Evolutionary conservation across 345 rosid species (phyloP).

Genomic region (Eucalyptus marginata): DNA sequence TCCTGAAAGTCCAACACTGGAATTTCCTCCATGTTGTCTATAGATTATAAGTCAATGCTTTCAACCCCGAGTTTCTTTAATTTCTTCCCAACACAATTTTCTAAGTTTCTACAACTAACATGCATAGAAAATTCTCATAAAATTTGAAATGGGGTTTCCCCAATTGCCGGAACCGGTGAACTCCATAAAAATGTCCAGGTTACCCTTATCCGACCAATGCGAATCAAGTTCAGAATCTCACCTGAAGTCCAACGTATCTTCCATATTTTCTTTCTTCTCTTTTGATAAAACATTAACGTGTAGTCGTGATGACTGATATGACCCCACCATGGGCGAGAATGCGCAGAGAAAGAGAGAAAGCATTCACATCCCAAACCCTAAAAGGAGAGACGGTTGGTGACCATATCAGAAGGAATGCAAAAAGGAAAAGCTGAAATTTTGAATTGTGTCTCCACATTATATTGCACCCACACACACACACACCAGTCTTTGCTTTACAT

Average conservation of each 20-base stretch:
- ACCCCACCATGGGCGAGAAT: constrained; percentile 28
- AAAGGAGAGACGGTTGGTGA: constrained; percentile 30
- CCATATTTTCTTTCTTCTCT: neutral
- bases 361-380: neutral
- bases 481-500: neutral
- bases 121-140: neutral
- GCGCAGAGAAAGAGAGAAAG: constrained; percentile 5
- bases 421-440: constrained; percentile 41
- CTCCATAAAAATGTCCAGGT: neutral
- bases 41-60: neutral
- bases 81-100: neutral
- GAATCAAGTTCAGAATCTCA: neutral
- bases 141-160: neutral
- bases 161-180: neutral
- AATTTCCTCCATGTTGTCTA: neutral
- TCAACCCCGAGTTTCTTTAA: neutral
- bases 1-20: neutral
- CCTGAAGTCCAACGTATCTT: neutral
- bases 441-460: constrained; percentile 22
- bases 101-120: neutral
- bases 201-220: neutral
- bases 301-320: neutral
- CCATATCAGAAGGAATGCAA: constrained; percentile 17
- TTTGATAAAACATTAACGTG: neutral
- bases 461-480: neutral